These are phyloP conservation scores for Tetrapisispora arboricola DNA, from an alignment of 805 yeast genomes.

Conservation along the genomic window DNA sequence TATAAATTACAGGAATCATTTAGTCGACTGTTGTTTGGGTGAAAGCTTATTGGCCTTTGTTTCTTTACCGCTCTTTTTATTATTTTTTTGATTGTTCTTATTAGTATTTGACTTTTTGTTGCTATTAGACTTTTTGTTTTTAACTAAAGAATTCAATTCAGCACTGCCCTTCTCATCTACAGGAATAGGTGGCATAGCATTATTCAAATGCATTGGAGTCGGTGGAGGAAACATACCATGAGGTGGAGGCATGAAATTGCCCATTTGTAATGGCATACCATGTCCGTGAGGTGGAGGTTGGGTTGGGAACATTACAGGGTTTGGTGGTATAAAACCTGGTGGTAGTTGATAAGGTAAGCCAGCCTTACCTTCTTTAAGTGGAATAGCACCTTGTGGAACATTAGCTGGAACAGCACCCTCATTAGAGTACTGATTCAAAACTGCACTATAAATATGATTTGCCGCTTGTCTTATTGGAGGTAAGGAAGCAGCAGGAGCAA, in stretches of 20 bases:
- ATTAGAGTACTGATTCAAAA: slow-evolving; percentile 22
- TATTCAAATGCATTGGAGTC: background rate
- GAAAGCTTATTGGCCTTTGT: background rate
- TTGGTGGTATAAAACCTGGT: slow-evolving; percentile 12
- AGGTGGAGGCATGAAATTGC: slow-evolving; percentile 6
- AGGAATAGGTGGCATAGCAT: background rate
- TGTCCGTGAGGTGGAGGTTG: slow-evolving; percentile 9
- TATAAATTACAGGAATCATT: too few species aligned
- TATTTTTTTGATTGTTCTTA: background rate
- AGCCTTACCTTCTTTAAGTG: slow-evolving; percentile 9
- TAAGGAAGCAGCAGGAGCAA: slow-evolving; percentile 15
- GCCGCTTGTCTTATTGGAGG: slow-evolving; percentile 19
- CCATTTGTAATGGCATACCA: slow-evolving; percentile 15
- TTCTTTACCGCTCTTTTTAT: background rate
- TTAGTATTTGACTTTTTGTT: background rate
- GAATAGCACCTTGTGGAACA: slow-evolving; percentile 3
- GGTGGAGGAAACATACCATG: slow-evolving; percentile 9
- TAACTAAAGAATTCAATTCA: slow-evolving; percentile 6
- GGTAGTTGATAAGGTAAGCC: slow-evolving; percentile 23
- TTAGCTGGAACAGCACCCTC: slow-evolving; percentile 4
- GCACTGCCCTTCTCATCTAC: slow-evolving; percentile 9
- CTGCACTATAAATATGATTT: slow-evolving; percentile 27
- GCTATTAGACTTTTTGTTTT: background rate
- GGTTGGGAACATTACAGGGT: slow-evolving; percentile 9
- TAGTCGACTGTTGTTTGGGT: too few species aligned